phyloP scores from a whole-genome alignment of 805 yeast species.

The Yarrowia sp. region DNA sequence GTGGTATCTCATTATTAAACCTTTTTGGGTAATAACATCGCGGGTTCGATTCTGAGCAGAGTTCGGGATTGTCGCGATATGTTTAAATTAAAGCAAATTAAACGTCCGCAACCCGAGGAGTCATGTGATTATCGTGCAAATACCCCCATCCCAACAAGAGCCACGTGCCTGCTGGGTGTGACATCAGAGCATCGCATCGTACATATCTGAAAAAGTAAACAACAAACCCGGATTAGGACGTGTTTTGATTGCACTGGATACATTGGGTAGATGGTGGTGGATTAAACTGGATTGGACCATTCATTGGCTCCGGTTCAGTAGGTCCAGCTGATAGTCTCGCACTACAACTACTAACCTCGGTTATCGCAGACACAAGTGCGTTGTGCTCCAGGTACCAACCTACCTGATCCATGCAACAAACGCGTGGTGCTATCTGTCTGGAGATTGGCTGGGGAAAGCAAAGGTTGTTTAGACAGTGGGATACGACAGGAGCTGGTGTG shows the following conservation, averaged over 20 bases:
- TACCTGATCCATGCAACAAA: constrained; percentile 10
- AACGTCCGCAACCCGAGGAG: not conserved
- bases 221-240: too few relatives aligned
- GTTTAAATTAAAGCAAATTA: not conserved
- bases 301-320: too few relatives aligned
- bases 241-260: too few relatives aligned
- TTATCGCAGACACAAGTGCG: too few relatives aligned
- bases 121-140: not conserved
- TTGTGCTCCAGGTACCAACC: not conserved
- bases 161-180: not conserved
- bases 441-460: constrained; percentile 15
- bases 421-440: constrained; percentile 15
- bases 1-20: too few relatives aligned
- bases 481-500: too few relatives aligned
- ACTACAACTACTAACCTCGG: too few relatives aligned
- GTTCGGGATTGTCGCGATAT: not conserved
- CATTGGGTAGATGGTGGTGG: too few relatives aligned
- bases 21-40: not conserved
- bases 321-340: too few relatives aligned
- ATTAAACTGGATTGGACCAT: too few relatives aligned
- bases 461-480: not conserved
- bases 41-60: not conserved
- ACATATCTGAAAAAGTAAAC: too few relatives aligned
- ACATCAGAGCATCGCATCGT: not conserved
- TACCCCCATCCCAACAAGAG: not conserved